A percentile compares a stretch with the other conserved stretches of the same genome.
These are phyloP conservation scores for Colletotrichum lindemuthianum DNA, from an alignment of 2,329 filamentous ascomycete species.

Conservation along the genomic window DNA sequence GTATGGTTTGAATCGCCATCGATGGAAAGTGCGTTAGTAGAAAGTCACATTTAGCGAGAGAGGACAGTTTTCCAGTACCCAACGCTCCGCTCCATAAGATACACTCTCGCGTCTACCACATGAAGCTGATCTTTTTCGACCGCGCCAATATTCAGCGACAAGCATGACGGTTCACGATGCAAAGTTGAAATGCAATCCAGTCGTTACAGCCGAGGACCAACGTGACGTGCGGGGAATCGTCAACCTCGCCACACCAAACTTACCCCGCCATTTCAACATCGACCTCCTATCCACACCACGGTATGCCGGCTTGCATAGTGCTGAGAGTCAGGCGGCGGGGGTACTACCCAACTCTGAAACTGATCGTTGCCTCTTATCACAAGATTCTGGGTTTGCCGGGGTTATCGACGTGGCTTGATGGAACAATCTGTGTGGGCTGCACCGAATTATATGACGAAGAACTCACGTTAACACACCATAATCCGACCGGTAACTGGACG, in stretches of 20 bases:
- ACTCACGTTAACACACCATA: too few species aligned
- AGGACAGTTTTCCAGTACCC: too few species aligned
- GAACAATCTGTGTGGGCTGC: too few species aligned
- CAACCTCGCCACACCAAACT: background rate
- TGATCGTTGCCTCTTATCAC: background rate
- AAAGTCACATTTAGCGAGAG: too few species aligned
- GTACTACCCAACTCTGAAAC: background rate
- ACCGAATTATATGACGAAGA: too few species aligned
- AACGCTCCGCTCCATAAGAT: too few species aligned
- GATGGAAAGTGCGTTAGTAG: too few species aligned
- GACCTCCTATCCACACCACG: too few species aligned
- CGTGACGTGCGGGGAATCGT: conserved; percentile 28
- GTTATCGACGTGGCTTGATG: background rate
- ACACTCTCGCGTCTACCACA: too few species aligned
- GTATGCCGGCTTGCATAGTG: background rate
- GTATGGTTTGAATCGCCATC: too few species aligned
- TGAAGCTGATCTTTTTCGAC: too few species aligned
- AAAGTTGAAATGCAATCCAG: background rate
- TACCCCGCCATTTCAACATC: background rate
- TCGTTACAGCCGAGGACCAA: background rate
- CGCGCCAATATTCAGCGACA: background rate
- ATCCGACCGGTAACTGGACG: background rate
- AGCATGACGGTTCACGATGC: background rate
- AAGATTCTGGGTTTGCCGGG: background rate
- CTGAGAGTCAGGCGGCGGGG: background rate